These are phyloP conservation scores for Mycena albidolilacea DNA, from an alignment of 768 basidiomycete genomes.

Conservation along the genomic window DNA sequence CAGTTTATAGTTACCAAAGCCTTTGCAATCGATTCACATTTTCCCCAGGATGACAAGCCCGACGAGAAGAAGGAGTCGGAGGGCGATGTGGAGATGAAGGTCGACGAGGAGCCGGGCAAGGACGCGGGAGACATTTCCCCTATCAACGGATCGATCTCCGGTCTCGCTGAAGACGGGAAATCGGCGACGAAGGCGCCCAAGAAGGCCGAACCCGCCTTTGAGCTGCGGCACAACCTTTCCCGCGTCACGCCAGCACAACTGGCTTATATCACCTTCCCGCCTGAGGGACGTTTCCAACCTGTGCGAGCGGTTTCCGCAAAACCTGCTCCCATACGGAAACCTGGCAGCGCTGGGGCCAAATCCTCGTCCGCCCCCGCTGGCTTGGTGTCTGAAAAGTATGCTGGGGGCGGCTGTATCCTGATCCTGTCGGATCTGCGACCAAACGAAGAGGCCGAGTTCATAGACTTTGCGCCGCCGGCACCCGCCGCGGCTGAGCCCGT, in stretches of 20 bases:
- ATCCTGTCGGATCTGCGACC: slow-evolving; percentile 84
- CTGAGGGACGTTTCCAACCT: slow-evolving; percentile 87
- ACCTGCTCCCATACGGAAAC: slow-evolving; percentile 53
- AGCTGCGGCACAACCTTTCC: slow-evolving; percentile 88
- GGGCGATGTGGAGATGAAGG: slow-evolving; percentile 86
- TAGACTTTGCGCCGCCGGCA: slow-evolving; percentile 65
- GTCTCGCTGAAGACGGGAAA: slow-evolving; percentile 61
- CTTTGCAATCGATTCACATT: neutral
- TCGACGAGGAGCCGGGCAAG: slow-evolving; percentile 66
- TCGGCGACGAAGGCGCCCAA: slow-evolving; percentile 63
- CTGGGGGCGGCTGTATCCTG: slow-evolving; percentile 90
- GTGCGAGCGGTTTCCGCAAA: slow-evolving; percentile 83
- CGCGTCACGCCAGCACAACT: slow-evolving; percentile 94
- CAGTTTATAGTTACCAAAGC: slow-evolving; percentile 46
- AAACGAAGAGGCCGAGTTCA: slow-evolving; percentile 80
- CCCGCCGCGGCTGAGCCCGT: slow-evolving; percentile 46
- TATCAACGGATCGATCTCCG: slow-evolving; percentile 67
- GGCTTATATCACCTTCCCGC: slow-evolving; percentile 86
- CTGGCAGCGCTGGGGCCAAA: slow-evolving; percentile 45
- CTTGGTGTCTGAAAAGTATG: slow-evolving; percentile 70
- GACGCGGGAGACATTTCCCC: slow-evolving; percentile 69
- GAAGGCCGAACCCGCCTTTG: slow-evolving; percentile 82
- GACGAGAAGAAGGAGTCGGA: slow-evolving; percentile 69
- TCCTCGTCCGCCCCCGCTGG: slow-evolving; percentile 48
- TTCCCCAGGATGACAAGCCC: slow-evolving; percentile 65